Evolutionary conservation across 768 basidiomycete genomes (phyloP).

Genomic region (Clitopilus passeckerianus): DNA sequence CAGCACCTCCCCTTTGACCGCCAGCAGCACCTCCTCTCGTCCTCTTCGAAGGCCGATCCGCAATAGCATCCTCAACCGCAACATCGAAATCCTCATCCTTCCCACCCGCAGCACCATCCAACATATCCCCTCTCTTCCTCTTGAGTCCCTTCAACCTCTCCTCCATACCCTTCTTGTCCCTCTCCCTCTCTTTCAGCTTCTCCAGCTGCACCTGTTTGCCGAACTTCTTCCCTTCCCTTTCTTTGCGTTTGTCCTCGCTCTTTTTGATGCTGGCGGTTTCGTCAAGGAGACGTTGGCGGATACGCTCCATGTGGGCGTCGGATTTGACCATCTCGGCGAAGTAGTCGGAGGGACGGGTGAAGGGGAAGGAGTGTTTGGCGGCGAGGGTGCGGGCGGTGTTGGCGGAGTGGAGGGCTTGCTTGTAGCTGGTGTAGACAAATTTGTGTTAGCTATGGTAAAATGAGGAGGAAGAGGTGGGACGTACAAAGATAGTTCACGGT

Average conservation of each 20-base stretch:
- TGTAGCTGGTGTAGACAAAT: slow-evolving; percentile 59
- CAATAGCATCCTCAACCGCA: slow-evolving; percentile 84
- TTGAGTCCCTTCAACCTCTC: slow-evolving; percentile 84
- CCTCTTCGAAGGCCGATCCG: slow-evolving; percentile 63
- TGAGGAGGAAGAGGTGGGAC: slow-evolving; percentile 22
- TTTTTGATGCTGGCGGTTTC: slow-evolving; percentile 87
- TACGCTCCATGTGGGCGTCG: slow-evolving; percentile 96
- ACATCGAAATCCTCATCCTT: slow-evolving; percentile 76
- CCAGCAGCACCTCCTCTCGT: slow-evolving; percentile 18
- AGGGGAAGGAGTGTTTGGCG: slow-evolving; percentile 73
- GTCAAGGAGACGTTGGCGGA: slow-evolving; percentile 85
- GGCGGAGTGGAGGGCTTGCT: slow-evolving; percentile 87
- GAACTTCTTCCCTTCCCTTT: slow-evolving; percentile 95
- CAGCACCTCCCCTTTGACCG: slow-evolving; percentile 16
- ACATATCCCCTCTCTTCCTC: slow-evolving; percentile 81
- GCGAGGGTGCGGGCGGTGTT: slow-evolving; percentile 73
- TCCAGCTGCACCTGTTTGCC: slow-evolving; percentile 97
- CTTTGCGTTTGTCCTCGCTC: slow-evolving; percentile 85
- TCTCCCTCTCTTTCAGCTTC: slow-evolving; percentile 87
- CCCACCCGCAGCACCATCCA: slow-evolving; percentile 55
- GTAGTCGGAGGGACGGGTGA: slow-evolving; percentile 89
- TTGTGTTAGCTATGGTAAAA: background rate
- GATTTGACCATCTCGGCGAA: slow-evolving; percentile 99
- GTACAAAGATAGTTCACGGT: slow-evolving; percentile 94
- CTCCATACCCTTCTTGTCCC: slow-evolving; percentile 87